Percentiles rank a stretch among this genome's conserved stretches.
phyloP scores from a whole-genome alignment of 176 grass and related monocot species.

The Dendrocalamus sinicus region DNA sequence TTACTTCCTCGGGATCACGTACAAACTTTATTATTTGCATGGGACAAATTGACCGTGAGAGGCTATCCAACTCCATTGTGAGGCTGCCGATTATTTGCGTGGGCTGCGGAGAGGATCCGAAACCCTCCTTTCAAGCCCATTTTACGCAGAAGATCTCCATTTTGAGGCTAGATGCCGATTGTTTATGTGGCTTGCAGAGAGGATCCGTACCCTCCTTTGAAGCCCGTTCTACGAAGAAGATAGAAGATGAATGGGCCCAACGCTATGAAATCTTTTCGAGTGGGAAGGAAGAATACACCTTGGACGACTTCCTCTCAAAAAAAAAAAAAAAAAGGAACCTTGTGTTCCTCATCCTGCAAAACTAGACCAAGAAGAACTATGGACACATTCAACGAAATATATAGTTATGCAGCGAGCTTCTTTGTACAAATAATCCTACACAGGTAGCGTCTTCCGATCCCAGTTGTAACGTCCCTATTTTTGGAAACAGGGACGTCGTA shows the following conservation, averaged over 20 bases:
- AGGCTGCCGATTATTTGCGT: background rate
- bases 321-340: background rate
- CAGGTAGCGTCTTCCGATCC: background rate
- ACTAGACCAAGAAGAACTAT: background rate
- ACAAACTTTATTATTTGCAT: background rate
- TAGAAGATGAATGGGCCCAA: background rate
- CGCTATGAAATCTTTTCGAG: background rate
- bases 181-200: background rate
- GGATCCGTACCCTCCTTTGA: background rate
- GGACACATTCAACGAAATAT: background rate
- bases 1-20: background rate
- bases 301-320: background rate
- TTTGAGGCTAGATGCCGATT: background rate
- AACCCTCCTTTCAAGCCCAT: background rate
- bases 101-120: background rate
- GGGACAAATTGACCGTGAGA: background rate
- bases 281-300: background rate
- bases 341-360: background rate
- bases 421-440: background rate
- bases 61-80: background rate
- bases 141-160: background rate
- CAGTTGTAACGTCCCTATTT: no score
- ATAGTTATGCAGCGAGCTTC: background rate
- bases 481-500: no score
- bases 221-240: background rate